Percentiles rank a stretch among this genome's conserved stretches.
These are phyloP conservation scores for Sphaerulina vaccinii DNA, from an alignment of 2,329 filamentous ascomycete species.

Conservation along the genomic window DNA sequence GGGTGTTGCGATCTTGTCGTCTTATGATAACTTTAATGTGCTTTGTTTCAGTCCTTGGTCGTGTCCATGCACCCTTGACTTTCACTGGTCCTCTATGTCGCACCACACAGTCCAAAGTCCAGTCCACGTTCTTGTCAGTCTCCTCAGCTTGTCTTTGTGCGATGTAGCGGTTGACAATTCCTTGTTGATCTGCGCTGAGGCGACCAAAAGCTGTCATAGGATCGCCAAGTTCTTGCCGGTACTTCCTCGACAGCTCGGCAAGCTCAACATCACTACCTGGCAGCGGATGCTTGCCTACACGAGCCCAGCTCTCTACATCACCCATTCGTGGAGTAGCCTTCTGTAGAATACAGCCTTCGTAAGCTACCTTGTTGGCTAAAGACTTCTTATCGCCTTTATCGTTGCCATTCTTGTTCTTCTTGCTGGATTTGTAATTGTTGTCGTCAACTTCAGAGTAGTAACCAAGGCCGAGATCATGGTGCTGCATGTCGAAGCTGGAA, in stretches of 20 bases:
- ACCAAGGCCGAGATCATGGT: background rate
- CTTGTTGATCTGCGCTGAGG: slow-evolving; percentile 4
- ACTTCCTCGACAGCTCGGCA: slow-evolving; percentile 9
- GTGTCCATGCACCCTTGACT: slow-evolving; percentile 8
- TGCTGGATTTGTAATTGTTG: background rate
- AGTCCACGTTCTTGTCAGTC: slow-evolving; percentile 11
- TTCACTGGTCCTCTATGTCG: background rate
- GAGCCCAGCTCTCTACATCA: slow-evolving; percentile 5
- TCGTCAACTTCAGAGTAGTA: background rate
- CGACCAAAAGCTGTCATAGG: slow-evolving; percentile 7
- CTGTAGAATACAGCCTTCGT: slow-evolving; percentile 8
- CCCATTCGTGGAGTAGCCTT: slow-evolving; percentile 4
- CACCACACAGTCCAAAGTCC: slow-evolving; percentile 10
- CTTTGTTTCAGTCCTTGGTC: slow-evolving; percentile 1
- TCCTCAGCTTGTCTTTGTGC: slow-evolving; percentile 2
- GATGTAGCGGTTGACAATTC: slow-evolving; percentile 7
- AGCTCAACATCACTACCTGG: slow-evolving; percentile 10
- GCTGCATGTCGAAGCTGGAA: background rate
- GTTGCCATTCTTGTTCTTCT: slow-evolving; percentile 8
- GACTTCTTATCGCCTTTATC: background rate
- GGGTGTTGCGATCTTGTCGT: slow-evolving; percentile 3
- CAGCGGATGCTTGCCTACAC: background rate
- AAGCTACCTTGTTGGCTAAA: background rate
- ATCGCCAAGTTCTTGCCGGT: slow-evolving; percentile 2
- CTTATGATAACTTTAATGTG: slow-evolving; percentile 12